Evolutionary conservation across 192 early-diverging fungal genomes (phyloP).

Genomic region (Rhizophlyctis rosea): DNA sequence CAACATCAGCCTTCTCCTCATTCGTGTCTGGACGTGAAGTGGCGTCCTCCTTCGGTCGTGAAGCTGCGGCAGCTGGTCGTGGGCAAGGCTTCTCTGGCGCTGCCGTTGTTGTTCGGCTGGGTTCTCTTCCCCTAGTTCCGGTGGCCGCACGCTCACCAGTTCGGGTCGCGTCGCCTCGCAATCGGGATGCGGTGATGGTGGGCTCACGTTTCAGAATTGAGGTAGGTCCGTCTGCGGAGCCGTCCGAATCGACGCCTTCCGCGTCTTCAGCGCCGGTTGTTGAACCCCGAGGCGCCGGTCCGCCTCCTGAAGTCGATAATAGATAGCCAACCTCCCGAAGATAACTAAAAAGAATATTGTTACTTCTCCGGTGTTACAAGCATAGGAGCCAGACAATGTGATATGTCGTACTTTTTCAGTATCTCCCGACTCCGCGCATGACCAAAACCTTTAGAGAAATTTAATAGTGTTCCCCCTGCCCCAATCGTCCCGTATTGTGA

Average conservation of each 20-base stretch:
- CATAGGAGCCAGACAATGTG: too few species aligned
- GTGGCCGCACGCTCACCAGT: neutral
- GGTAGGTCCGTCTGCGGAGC: neutral
- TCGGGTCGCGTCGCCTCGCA: neutral
- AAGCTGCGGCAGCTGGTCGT: too few species aligned
- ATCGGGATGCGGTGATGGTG: neutral
- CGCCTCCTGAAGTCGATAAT: conserved; percentile 21
- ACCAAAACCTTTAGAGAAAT: conserved; percentile 53
- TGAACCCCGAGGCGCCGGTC: neutral
- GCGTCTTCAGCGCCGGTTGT: neutral
- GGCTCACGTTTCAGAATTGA: neutral
- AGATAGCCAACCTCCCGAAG: conserved; percentile 45
- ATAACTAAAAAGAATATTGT: conserved; percentile 27
- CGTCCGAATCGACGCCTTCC: neutral
- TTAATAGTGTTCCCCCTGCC: conserved; percentile 27
- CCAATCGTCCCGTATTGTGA: conserved; percentile 16
- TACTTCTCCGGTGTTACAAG: neutral
- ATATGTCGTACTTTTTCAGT: conserved; percentile 68
- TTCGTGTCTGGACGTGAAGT: neutral
- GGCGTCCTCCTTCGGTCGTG: neutral
- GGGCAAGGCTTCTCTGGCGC: too few species aligned
- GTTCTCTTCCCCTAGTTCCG: neutral
- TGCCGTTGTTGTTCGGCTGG: too few species aligned
- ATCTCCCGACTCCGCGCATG: conserved; percentile 64
- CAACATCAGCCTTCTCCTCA: neutral